Evolutionary conservation across 345 rosid species (phyloP).

Genomic region (Aquilaria yunnanensis): DNA sequence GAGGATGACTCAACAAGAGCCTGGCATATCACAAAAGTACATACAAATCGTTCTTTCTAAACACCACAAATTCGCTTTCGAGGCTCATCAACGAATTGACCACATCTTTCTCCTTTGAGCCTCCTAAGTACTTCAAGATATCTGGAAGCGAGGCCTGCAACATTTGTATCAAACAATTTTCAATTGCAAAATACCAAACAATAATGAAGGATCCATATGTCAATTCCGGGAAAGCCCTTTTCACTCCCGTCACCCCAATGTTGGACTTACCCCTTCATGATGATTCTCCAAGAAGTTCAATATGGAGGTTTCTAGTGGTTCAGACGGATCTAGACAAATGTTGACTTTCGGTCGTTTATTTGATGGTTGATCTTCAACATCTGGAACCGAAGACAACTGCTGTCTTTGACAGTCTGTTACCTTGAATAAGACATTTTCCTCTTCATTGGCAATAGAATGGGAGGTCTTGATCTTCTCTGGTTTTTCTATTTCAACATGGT

Average conservation of each 20-base stretch:
- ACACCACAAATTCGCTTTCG: conserved; percentile 31
- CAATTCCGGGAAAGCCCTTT: not conserved
- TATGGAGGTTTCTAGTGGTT: conserved; percentile 23
- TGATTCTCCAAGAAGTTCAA: conserved; percentile 23
- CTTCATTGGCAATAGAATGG: not conserved
- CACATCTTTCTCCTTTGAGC: conserved; percentile 25
- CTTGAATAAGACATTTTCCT: not conserved
- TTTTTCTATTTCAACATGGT: conserved; percentile 7
- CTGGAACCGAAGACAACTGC: not conserved
- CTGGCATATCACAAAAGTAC: conserved; percentile 20
- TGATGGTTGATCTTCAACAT: conserved; percentile 4
- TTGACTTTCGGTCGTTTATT: conserved; percentile 32
- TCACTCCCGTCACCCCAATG: not conserved
- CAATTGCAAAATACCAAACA: not conserved
- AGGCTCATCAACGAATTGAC: conserved; percentile 19
- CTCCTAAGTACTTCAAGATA: conserved; percentile 29
- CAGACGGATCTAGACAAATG: conserved; percentile 3
- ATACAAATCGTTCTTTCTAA: conserved; percentile 28
- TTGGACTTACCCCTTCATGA: conserved; percentile 36
- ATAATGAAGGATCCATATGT: not conserved
- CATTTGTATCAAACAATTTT: conserved; percentile 2
- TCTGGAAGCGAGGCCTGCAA: conserved; percentile 28
- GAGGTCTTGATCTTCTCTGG: not conserved
- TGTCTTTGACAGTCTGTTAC: not conserved
- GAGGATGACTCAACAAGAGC: not conserved